Evolutionary conservation across 495 filamentous ascomycete genomes (phyloP).

Genomic region (Xylaria nigripes): DNA sequence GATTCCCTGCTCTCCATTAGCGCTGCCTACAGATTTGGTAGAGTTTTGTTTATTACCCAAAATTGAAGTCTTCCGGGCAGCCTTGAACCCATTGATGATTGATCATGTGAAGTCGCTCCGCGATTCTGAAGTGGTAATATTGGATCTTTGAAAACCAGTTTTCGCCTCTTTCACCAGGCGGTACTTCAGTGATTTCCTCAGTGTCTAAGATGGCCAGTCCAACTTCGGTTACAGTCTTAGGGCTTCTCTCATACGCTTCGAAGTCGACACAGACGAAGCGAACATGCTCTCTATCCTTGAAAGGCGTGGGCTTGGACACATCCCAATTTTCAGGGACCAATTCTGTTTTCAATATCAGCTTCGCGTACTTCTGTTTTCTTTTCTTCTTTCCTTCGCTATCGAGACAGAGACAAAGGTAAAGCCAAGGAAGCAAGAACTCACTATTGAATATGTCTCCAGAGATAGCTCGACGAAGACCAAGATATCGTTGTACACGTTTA

Average conservation of each 20-base stretch:
- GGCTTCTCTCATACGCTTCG: conserved; percentile 66
- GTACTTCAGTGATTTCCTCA: conserved; percentile 38
- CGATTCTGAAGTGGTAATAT: conserved; percentile 67
- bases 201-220: conserved; percentile 81
- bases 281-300: conserved; percentile 39
- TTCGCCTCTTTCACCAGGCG: conserved; percentile 51
- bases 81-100: conserved; percentile 62
- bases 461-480: conserved; percentile 48
- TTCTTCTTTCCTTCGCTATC: neutral
- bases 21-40: neutral
- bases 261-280: conserved; percentile 75
- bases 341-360: neutral
- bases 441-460: conserved; percentile 2
- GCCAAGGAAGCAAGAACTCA: neutral
- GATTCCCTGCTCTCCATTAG: conserved; percentile 27
- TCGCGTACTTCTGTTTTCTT: neutral
- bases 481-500: conserved; percentile 58
- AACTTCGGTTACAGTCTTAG: conserved; percentile 66
- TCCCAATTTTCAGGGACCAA: conserved; percentile 5
- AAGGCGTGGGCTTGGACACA: conserved; percentile 24
- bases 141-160: conserved; percentile 59
- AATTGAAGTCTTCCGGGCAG: conserved; percentile 66
- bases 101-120: conserved; percentile 52
- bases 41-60: conserved; percentile 42
- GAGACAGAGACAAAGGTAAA: neutral